phyloP scores from a whole-genome alignment of 345 rosid species.

The Populus pruinosa region DNA sequence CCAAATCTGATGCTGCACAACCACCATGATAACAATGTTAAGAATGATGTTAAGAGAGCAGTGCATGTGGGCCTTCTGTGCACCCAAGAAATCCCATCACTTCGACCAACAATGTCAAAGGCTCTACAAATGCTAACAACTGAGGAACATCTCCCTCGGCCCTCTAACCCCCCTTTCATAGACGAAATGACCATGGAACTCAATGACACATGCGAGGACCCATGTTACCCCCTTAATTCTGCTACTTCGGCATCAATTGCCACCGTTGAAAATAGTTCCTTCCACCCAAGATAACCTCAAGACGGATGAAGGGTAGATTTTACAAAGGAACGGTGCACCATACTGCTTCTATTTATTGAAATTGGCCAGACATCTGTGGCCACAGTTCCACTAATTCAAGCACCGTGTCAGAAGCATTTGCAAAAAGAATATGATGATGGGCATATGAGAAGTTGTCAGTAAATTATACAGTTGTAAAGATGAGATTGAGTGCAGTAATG shows the following conservation, averaged over 20 bases:
- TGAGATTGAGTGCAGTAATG: background rate
- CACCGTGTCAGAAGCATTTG: background rate
- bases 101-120: slow-evolving; percentile 78
- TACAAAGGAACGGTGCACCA: background rate
- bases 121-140: slow-evolving; percentile 66
- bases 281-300: slow-evolving; percentile 58
- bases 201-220: slow-evolving; percentile 39
- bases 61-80: slow-evolving; percentile 78
- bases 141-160: slow-evolving; percentile 61
- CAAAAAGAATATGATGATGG: background rate
- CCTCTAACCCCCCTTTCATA: slow-evolving; percentile 78
- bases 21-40: slow-evolving; percentile 37
- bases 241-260: slow-evolving; percentile 57
- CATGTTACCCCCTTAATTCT: slow-evolving; percentile 33
- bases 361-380: slow-evolving; percentile 2
- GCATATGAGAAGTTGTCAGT: background rate
- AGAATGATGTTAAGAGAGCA: slow-evolving; percentile 56
- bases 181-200: slow-evolving; percentile 86
- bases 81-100: slow-evolving; percentile 65
- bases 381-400: background rate
- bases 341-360: background rate
- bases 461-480: slow-evolving; percentile 1
- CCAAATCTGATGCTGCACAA: slow-evolving; percentile 52
- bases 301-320: background rate
- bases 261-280: slow-evolving; percentile 55